These are phyloP conservation scores for Garcia nutans DNA, from an alignment of 345 rosid species.

Conservation along the genomic window DNA sequence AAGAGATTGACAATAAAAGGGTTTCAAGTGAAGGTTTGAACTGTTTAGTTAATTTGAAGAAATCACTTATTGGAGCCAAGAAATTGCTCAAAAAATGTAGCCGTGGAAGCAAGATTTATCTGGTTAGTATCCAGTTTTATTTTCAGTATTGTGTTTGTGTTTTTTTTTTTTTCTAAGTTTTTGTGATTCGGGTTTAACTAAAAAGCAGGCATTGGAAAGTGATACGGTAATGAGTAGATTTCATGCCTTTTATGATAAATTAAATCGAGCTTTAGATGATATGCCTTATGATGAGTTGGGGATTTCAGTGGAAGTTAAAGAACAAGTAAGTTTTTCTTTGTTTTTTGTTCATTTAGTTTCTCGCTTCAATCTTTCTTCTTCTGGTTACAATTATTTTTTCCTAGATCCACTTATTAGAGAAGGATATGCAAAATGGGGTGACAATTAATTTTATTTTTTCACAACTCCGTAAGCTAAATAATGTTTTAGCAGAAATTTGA, in stretches of 20 bases:
- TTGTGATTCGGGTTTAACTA: neutral
- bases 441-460: neutral
- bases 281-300: slow-evolving; percentile 47
- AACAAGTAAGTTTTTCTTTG: slow-evolving; percentile 41
- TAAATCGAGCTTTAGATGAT: slow-evolving; percentile 47
- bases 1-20: slow-evolving; percentile 27
- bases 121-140: slow-evolving; percentile 29
- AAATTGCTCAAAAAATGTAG: slow-evolving; percentile 54
- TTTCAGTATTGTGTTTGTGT: neutral
- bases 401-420: slow-evolving; percentile 10
- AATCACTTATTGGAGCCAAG: slow-evolving; percentile 44
- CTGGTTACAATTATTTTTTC: neutral
- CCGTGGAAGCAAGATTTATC: slow-evolving; percentile 61
- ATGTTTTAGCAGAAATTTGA: neutral
- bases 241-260: slow-evolving; percentile 47
- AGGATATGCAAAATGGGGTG: neutral
- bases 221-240: slow-evolving; percentile 56
- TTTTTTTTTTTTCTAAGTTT: neutral
- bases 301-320: slow-evolving; percentile 56
- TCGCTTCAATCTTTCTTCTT: neutral
- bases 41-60: slow-evolving; percentile 38
- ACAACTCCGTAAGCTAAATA: too few species aligned
- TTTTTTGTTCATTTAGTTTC: neutral
- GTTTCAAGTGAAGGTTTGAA: slow-evolving; percentile 18
- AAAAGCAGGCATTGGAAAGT: slow-evolving; percentile 54